These are phyloP conservation scores for Cotoneaster glaucophyllus DNA, from an alignment of 306 rosid species.

Conservation along the genomic window DNA sequence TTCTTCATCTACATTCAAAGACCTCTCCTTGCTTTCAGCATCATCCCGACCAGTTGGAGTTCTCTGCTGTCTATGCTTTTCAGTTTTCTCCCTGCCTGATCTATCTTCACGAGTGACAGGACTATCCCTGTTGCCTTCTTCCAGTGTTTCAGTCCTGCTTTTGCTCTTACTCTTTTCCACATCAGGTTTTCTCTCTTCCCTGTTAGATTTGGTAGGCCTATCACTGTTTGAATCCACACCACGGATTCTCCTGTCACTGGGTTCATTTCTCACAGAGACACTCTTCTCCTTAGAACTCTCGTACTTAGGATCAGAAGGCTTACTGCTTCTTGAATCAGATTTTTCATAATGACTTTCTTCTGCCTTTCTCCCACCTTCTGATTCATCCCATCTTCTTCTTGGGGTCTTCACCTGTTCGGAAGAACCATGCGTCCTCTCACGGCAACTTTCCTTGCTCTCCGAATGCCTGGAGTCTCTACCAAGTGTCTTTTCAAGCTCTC, in stretches of 20 bases:
- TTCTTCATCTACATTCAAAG: constrained; percentile 58
- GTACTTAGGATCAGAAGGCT: constrained; percentile 49
- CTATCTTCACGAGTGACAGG: constrained; percentile 48
- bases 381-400: constrained; percentile 94
- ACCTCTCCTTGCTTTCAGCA: constrained; percentile 56
- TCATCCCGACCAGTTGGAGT: constrained; percentile 42
- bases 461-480: constrained; percentile 55
- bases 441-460: constrained; percentile 54
- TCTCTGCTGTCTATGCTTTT: constrained; percentile 65
- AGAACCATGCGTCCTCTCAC: constrained; percentile 71
- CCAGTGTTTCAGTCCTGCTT: constrained; percentile 47
- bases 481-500: constrained; percentile 40
- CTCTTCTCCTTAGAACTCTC: constrained; percentile 62
- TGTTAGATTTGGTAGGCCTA: constrained; percentile 45
- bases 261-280: constrained; percentile 58
- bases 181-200: constrained; percentile 68
- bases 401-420: constrained; percentile 60
- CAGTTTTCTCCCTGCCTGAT: constrained; percentile 49
- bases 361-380: constrained; percentile 40
- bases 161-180: constrained; percentile 67
- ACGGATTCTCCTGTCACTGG: constrained; percentile 48
- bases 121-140: constrained; percentile 45
- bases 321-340: constrained; percentile 41
- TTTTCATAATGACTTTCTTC: constrained; percentile 55
- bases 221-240: constrained; percentile 49